Base-by-base conservation (phyloP, 805 yeast genomes). In the Candida ficus region DNA sequence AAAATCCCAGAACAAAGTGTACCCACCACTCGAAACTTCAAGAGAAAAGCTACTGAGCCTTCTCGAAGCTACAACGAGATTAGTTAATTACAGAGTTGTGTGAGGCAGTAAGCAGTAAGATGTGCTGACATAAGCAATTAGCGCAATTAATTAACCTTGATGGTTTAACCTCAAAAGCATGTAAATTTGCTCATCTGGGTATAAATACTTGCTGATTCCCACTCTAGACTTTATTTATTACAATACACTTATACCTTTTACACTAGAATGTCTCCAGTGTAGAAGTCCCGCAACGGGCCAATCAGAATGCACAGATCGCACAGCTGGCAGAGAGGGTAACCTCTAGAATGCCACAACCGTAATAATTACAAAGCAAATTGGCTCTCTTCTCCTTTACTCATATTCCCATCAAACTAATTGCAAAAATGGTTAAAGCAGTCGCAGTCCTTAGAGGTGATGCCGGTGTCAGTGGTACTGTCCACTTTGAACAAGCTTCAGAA, bases 381-480 rank as follows among this genome's bases (percentile, higher is more conserved):
- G n/a, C 4, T 3, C 13, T 27, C n/a, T 10, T n/a, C 17, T 7
- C 17, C 9, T 13, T n/a, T 7, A 8, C n/a, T 27, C 7, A 14
- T 17, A 17, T 29, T 27, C 13, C 23, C 23, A 17, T 23, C 12
- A 7, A 6, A 33, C 25, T 30, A 37, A 25, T 29, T 29, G 10
- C 11, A 29, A 25, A 14, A 39, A 41, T 43, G 46, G 46, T 43
- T 29, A 43, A 43, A 35, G 46, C 46, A 76, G 97, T 93, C 64
- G 98, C 98, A 65, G 95, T 93, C 58, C 72, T 93, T 56, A 89
- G 95, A 73, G 99, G 99, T 58, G 97, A 89, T 64, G 76, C 95
- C 46, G 80, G 79, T 56, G 95, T 93, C 55, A 67, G 82, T 49
- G 99, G 99, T 63, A 68, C 75, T 50, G 97, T 93, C 55, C 67